These are phyloP conservation scores for Phanerochaete sordida DNA, from an alignment of 768 basidiomycete species.

Conservation along the genomic window DNA sequence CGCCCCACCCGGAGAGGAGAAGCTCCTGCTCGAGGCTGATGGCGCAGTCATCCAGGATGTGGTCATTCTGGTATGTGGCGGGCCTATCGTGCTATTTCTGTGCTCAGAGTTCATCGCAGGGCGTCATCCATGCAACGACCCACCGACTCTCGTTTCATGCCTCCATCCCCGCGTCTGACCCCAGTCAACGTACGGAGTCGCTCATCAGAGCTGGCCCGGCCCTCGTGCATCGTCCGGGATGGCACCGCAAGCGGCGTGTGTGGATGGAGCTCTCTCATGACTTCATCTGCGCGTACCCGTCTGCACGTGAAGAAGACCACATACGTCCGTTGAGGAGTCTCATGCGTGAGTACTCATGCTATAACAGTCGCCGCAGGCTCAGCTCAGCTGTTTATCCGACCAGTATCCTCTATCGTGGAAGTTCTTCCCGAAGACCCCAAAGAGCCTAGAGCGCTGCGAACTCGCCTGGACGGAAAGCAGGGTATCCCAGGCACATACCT, in stretches of 20 bases:
- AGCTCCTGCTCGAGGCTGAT: slow-evolving; percentile 50
- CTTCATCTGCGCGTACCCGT: slow-evolving; percentile 55
- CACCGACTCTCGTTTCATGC: slow-evolving; percentile 67
- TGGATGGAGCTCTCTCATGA: slow-evolving; percentile 64
- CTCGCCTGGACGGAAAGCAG: slow-evolving; percentile 31
- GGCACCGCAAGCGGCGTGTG: slow-evolving; percentile 43
- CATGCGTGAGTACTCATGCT: slow-evolving; percentile 37
- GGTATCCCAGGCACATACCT: slow-evolving; percentile 26
- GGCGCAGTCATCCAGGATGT: slow-evolving; percentile 48
- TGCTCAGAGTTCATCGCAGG: slow-evolving; percentile 26
- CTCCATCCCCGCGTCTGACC: slow-evolving; percentile 45
- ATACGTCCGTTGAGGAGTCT: slow-evolving; percentile 52
- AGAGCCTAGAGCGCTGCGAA: slow-evolving; percentile 38
- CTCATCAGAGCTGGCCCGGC: slow-evolving; percentile 50
- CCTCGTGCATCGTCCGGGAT: slow-evolving; percentile 41
- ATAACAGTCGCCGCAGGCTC: background rate
- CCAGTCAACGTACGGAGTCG: slow-evolving; percentile 28
- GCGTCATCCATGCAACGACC: slow-evolving; percentile 61
- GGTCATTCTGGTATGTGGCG: slow-evolving; percentile 41
- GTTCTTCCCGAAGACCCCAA: slow-evolving; percentile 42
- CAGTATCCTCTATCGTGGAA: slow-evolving; percentile 48
- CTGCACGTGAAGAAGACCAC: slow-evolving; percentile 49
- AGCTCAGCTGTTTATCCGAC: background rate
- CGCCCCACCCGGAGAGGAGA: slow-evolving; percentile 41
- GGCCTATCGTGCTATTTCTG: slow-evolving; percentile 17